Base-by-base conservation (phyloP, 225 moss, liverwort and hornwort species). In the Pleurozium schreberi region DNA sequence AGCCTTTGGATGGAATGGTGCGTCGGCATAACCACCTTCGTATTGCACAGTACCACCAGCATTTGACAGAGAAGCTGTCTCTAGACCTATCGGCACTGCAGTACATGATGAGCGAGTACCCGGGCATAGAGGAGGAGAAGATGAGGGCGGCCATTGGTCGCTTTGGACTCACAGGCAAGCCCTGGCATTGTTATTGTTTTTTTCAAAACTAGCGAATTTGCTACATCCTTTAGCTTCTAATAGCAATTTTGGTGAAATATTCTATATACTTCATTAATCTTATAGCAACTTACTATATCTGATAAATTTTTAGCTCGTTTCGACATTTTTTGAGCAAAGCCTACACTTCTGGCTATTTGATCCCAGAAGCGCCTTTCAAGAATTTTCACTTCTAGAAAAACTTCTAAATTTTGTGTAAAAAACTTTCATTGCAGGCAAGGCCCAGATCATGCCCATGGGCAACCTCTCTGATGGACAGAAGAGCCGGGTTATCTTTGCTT, bases 1-100 rank as follows among this genome's bases (percentile, higher is more conserved):
- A 95, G n/a, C 97, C 97, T 22, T 74, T 93, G 47, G 97, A 97
- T 68, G 97, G 97, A 68, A 97, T 97, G 97, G 97, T 97, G n/a
- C 94, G 96, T 58, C 94, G 96, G 17, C 97, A 97, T 86, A 97
- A 97, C 52, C 97, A 97, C 83, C 94, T 97, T 74, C 95, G 96
- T 25, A 97, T 97, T 82, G 97, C 96, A 14, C 97, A 97, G 59
- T 97, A 97, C 77, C 97, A 97, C 87, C 96, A 97, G 90, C 97
- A 97, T 86, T 88, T 97, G 57, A 89, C 96, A 19, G 97, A 97
- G 60, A 96, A 95, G 50, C 68, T 97, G 36, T 83, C 68, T 34
- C 90, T 97, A 11, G 96, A 96, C 11, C 52, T 90, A 31, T 97
- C 96, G 67, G 96, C 97, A 43, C 85, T 97, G 67, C 95, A 94